phyloP scores from a whole-genome alignment of 2,329 filamentous ascomycete species.

The Ceratocystis lukuohia region DNA sequence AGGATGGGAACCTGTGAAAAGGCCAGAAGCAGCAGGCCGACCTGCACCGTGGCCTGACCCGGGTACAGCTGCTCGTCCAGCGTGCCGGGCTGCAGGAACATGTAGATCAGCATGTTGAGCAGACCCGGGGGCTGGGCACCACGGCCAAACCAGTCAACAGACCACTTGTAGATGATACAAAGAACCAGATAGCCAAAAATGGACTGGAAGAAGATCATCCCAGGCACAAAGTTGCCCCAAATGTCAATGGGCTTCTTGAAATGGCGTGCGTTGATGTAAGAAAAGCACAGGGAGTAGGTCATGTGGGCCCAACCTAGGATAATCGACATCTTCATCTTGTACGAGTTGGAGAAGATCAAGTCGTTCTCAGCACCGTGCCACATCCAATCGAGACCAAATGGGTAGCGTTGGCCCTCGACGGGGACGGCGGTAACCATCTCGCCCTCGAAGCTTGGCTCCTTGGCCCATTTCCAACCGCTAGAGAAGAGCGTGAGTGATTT shows the following conservation, averaged over 20 bases:
- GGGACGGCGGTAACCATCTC: slow-evolving; percentile 53
- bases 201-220: slow-evolving; percentile 98
- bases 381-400: slow-evolving; percentile 87
- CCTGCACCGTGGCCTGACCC: slow-evolving; percentile 64
- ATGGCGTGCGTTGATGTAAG: slow-evolving; percentile 84
- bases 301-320: slow-evolving; percentile 95
- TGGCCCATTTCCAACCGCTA: slow-evolving; percentile 73
- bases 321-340: slow-evolving; percentile 99
- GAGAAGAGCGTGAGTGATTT: slow-evolving; percentile 79
- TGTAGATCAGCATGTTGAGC: slow-evolving; percentile 98
- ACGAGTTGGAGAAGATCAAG: slow-evolving; percentile 90
- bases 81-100: slow-evolving; percentile 83
- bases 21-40: slow-evolving; percentile 66
- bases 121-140: slow-evolving; percentile 66
- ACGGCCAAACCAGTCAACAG: slow-evolving; percentile 60
- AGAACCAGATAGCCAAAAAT: slow-evolving; percentile 95
- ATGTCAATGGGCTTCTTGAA: slow-evolving; percentile 94
- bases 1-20: slow-evolving; percentile 78
- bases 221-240: slow-evolving; percentile 92
- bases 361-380: slow-evolving; percentile 97
- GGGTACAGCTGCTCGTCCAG: slow-evolving; percentile 61
- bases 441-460: slow-evolving; percentile 46
- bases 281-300: slow-evolving; percentile 92
- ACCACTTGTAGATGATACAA: slow-evolving; percentile 96
- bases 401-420: slow-evolving; percentile 69